Conservation (phyloP, 2,329 filamentous ascomycete genomes). For the Colletotrichum agaves region DNA sequence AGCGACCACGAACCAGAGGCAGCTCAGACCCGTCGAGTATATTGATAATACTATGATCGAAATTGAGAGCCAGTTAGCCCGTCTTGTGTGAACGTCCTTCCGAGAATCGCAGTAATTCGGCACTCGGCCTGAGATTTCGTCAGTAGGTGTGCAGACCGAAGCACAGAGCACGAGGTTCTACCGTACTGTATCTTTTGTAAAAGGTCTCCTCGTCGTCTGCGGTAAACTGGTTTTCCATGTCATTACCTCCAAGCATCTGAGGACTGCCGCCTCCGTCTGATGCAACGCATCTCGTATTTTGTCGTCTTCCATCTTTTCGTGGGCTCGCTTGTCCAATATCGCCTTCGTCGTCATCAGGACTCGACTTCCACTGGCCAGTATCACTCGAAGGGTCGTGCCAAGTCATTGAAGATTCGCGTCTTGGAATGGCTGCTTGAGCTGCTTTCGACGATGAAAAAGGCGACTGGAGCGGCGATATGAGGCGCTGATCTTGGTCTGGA, state of each 20-base stretch:
- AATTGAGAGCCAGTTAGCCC: conserved; percentile 60
- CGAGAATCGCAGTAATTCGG: conserved; percentile 48
- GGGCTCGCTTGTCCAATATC: conserved; percentile 7
- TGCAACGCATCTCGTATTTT: neutral
- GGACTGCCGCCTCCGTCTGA: neutral
- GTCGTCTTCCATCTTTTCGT: conserved; percentile 3
- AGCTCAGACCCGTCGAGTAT: conserved; percentile 73
- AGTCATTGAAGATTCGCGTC: conserved; percentile 9
- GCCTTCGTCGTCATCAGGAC: conserved; percentile 14
- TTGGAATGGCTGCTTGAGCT: neutral
- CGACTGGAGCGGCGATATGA: conserved; percentile 25
- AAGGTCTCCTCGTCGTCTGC: conserved; percentile 44
- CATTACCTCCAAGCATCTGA: neutral
- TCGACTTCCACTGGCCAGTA: conserved; percentile 8
- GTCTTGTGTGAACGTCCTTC: conserved; percentile 45
- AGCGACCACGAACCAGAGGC: conserved; percentile 72
- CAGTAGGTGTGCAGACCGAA: neutral
- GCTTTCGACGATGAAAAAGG: neutral
- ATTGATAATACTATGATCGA: conserved; percentile 62
- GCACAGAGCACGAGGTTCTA: neutral
- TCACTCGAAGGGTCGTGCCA: conserved; percentile 33
- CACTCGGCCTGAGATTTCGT: conserved; percentile 39
- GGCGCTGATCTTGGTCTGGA: conserved; percentile 6
- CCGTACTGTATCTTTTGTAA: conserved; percentile 46
- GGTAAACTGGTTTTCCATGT: conserved; percentile 8